Evolutionary conservation across 306 rosid genomes (phyloP), one percentile per base, ranked within the genome.

Genomic region (Cucurbita argyrosperma): DNA sequence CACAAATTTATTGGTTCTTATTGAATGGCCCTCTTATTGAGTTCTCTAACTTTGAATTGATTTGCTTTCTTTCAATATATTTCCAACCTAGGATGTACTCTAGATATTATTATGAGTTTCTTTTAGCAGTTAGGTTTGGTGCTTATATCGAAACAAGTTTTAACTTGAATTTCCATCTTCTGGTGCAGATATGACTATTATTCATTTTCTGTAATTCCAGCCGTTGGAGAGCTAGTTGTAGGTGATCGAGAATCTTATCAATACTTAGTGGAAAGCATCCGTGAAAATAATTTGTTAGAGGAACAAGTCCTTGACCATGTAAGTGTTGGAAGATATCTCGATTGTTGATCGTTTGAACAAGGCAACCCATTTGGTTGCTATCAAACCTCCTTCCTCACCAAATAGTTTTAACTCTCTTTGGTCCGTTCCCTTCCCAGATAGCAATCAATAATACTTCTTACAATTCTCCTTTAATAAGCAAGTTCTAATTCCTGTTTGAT

Each of bases 201-300:
- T 74, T 94, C 97, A 19, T 91, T 91, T 85, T 84, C 87, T 1
- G 72, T 89, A 50, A 91, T 89, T 83, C 99, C 96, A 38, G 72
- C 86, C 60, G 30, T 91, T 51, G 97, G 97, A 67, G 90, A 91
- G 88, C 63, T 91, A 72, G 88, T 91, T 86, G 88, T 89, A 13
- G 91, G 92, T 3, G 97, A 91, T 76, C 88, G 95, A 54, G 82
- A 83, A 74, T 94, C 99, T 51, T 94, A 94, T 84, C 96, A 91
- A 79, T 94, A 94, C 88, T 82, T 94, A 74, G 99, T 94, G 57
- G 99, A 94, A 80, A 94, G 99, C 79, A 88, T 91, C 71, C 87
- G 90, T 60, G 26, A 26, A 26, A 26, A 26, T 26, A 26, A 26
- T 26, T 26, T 26, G 26, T 26, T 26, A 26, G 26, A 26, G 26